These are phyloP conservation scores for Globisporangium yorkense DNA, from an alignment of 352 stramenopile species.

Conservation along the genomic window DNA sequence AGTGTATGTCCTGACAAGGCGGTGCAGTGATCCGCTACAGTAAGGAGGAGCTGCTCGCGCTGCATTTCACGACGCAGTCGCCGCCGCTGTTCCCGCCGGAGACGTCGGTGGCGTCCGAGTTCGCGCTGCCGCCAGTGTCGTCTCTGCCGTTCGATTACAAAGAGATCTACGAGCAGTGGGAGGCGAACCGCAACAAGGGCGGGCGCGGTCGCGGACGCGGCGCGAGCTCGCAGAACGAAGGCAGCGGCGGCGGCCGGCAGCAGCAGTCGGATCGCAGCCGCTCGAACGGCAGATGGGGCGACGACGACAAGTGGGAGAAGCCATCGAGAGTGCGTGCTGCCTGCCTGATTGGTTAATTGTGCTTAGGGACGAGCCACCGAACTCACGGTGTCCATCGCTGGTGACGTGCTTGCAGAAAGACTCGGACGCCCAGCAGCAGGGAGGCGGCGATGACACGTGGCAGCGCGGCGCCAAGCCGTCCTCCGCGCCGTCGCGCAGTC, in stretches of 20 bases:
- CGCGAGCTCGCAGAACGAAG: constrained; percentile 18
- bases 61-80: constrained; percentile 56
- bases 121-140: constrained; percentile 59
- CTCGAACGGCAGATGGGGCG: constrained; percentile 43
- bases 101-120: constrained; percentile 57
- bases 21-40: constrained; percentile 61
- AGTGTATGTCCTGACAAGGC: too few species aligned
- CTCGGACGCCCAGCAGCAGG: constrained; percentile 16
- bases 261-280: constrained; percentile 34
- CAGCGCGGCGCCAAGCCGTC: constrained; percentile 41
- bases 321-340: constrained; percentile 18
- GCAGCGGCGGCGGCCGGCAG: constrained; percentile 15
- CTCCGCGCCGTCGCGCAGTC: constrained; percentile 20
- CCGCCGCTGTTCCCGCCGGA: constrained; percentile 51
- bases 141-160: constrained; percentile 83
- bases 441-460: constrained; percentile 46
- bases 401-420: constrained; percentile 14
- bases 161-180: constrained; percentile 87
- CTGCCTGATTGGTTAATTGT: neutral
- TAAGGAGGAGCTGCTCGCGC: constrained; percentile 71
- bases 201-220: constrained; percentile 67
- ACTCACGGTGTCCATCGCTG: neutral
- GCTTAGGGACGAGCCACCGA: neutral
- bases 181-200: constrained; percentile 71
- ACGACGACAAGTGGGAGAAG: constrained; percentile 42